Conservation (phyloP, 2,329 filamentous ascomycete genomes). For the Neopestalotiopsis sp. region DNA sequence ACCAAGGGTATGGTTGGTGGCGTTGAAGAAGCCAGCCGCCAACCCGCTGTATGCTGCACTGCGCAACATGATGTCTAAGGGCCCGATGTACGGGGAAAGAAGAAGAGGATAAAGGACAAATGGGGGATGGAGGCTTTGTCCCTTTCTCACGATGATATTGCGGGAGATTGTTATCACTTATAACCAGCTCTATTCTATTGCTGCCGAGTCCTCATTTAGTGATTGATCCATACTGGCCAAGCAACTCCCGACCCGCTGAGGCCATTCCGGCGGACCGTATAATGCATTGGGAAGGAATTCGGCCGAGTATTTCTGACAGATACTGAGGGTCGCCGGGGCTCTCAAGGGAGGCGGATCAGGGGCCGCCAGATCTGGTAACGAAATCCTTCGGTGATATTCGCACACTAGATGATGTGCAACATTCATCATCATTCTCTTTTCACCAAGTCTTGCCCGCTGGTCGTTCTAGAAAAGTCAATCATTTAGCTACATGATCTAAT, state of each 20-base stretch:
- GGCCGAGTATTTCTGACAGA: not conserved
- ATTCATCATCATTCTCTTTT: too few species aligned
- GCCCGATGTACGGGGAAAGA: not conserved
- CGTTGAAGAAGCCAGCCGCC: not conserved
- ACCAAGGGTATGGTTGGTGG: not conserved
- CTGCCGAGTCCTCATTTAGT: not conserved
- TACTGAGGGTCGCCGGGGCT: not conserved
- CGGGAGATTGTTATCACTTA: not conserved
- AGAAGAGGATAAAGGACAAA: not conserved
- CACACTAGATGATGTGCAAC: too few species aligned
- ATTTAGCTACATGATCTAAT: too few species aligned
- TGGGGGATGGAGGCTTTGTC: not conserved
- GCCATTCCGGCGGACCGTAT: not conserved
- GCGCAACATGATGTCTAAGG: not conserved
- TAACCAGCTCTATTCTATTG: not conserved
- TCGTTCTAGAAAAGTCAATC: too few species aligned
- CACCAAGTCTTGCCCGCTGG: too few species aligned
- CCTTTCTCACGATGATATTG: not conserved
- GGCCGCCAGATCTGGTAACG: too few species aligned
- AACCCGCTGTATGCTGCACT: not conserved
- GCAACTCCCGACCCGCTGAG: too few species aligned
- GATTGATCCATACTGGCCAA: too few species aligned
- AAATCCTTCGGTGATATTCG: too few species aligned
- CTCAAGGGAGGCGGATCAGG: not conserved
- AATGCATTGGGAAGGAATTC: not conserved